A percentile compares a stretch with the other conserved stretches of the same genome.
These are phyloP conservation scores for Nakaseomyces bracarensis DNA, from an alignment of 1,139 yeast genomes.

Conservation along the genomic window DNA sequence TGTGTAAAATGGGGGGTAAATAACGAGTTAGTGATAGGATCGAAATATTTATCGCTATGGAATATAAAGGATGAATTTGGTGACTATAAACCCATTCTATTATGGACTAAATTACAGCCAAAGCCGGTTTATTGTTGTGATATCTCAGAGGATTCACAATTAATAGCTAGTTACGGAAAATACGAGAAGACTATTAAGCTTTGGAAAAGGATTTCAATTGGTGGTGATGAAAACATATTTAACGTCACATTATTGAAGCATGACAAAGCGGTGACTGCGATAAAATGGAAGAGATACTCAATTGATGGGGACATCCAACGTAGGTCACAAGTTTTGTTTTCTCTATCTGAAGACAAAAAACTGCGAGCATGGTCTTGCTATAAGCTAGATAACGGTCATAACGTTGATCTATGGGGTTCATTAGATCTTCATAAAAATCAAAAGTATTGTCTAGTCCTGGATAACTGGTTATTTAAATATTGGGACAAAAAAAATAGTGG, in stretches of 20 bases:
- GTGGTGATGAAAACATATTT: slow-evolving; percentile 59
- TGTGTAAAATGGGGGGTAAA: slow-evolving; percentile 61
- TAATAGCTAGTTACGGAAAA: slow-evolving; percentile 55
- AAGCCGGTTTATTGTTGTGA: slow-evolving; percentile 46
- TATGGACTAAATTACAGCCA: slow-evolving; percentile 54
- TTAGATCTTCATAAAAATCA: slow-evolving; percentile 37
- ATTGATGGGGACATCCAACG: slow-evolving; percentile 11
- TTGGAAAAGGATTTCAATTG: slow-evolving; percentile 67
- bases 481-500: slow-evolving; percentile 28
- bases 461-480: slow-evolving; percentile 43
- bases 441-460: slow-evolving; percentile 46
- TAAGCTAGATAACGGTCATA: slow-evolving; percentile 50
- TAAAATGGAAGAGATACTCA: slow-evolving; percentile 44
- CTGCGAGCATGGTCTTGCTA: slow-evolving; percentile 69
- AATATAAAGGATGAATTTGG: slow-evolving; percentile 43
- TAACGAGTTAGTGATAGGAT: slow-evolving; percentile 56
- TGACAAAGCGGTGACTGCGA: slow-evolving; percentile 46
- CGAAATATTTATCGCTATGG: slow-evolving; percentile 49
- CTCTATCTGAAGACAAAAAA: slow-evolving; percentile 47
- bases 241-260: slow-evolving; percentile 66
- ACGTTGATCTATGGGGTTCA: slow-evolving; percentile 53
- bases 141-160: slow-evolving; percentile 56
- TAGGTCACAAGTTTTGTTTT: slow-evolving; percentile 39
- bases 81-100: slow-evolving; percentile 30
- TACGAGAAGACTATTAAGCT: slow-evolving; percentile 64